Evolutionary conservation across 495 filamentous ascomycete genomes (phyloP).

Genomic region (Aspergillus taichungensis): DNA sequence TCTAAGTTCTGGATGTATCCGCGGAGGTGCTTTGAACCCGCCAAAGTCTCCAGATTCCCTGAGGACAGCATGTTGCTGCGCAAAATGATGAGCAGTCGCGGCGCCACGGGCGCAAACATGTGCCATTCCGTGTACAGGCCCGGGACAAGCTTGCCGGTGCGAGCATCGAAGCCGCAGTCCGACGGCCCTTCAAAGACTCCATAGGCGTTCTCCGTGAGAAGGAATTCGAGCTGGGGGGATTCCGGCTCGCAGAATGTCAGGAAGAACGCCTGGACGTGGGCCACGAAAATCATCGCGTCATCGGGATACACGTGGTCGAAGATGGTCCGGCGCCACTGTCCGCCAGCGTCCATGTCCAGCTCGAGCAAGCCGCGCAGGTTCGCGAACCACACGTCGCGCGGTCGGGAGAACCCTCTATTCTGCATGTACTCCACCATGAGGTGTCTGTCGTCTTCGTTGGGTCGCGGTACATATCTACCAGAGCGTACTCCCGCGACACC

Average conservation of each 20-base stretch:
- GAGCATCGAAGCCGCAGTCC: slow-evolving; percentile 4
- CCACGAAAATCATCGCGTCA: slow-evolving; percentile 37
- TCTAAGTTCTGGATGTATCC: neutral
- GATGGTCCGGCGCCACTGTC: slow-evolving; percentile 26
- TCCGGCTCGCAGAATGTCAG: slow-evolving; percentile 38
- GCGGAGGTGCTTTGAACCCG: slow-evolving; percentile 1
- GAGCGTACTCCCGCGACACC: slow-evolving; percentile 27
- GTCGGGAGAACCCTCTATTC: slow-evolving; percentile 31
- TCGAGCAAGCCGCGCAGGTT: slow-evolving; percentile 41
- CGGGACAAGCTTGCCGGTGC: slow-evolving; percentile 3
- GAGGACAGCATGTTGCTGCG: slow-evolving; percentile 20
- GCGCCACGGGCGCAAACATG: slow-evolving; percentile 40
- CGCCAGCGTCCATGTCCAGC: slow-evolving; percentile 30
- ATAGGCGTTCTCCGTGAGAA: slow-evolving; percentile 41
- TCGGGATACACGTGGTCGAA: slow-evolving; percentile 24
- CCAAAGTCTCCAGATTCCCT: slow-evolving; percentile 7
- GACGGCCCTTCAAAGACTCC: slow-evolving; percentile 39
- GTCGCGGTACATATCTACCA: slow-evolving; percentile 38
- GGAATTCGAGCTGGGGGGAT: slow-evolving; percentile 32
- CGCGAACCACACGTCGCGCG: slow-evolving; percentile 45
- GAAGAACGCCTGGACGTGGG: slow-evolving; percentile 28
- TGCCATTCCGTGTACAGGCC: slow-evolving; percentile 29
- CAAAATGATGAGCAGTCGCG: slow-evolving; percentile 41
- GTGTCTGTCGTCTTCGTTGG: slow-evolving; percentile 24
- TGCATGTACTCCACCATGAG: slow-evolving; percentile 34